phyloP scores from a whole-genome alignment of 2,329 filamentous ascomycete species.

The Lachnellula suecica region DNA sequence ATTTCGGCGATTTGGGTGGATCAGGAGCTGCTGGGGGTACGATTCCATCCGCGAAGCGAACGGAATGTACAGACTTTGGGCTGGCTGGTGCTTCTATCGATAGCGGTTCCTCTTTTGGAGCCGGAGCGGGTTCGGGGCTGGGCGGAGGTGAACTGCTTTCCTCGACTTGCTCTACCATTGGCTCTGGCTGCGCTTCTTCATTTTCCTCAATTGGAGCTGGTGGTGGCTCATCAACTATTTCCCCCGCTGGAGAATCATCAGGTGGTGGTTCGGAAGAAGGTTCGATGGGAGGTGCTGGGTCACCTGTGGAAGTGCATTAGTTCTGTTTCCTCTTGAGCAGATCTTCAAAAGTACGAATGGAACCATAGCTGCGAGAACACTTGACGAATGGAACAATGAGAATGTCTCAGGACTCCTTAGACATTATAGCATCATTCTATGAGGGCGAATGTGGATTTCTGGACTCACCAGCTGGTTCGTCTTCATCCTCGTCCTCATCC shows the following conservation, averaged over 20 bases:
- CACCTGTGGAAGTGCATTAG: no score
- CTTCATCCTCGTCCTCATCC: no score
- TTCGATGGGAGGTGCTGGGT: not conserved
- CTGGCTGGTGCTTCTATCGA: not conserved
- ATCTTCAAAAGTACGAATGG: no score
- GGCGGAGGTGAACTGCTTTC: not conserved
- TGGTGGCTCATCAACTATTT: not conserved
- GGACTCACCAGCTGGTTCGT: no score
- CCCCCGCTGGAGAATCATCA: not conserved
- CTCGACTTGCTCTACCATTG: not conserved
- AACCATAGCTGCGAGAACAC: no score
- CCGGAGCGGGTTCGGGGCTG: not conserved
- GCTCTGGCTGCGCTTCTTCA: not conserved
- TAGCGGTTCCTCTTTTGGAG: not conserved
- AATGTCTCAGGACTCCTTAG: no score
- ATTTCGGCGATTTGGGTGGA: no score
- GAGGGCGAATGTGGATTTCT: no score
- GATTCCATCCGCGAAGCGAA: conserved; percentile 18
- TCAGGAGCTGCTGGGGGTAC: conserved; percentile 12
- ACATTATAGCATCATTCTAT: no score
- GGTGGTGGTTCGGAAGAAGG: not conserved
- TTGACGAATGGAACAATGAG: no score
- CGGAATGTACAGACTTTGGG: conserved; percentile 3
- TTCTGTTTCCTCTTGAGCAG: no score
- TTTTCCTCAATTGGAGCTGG: not conserved